Evolutionary conservation across 192 early-diverging fungal genomes (phyloP), one percentile per base, ranked within the genome.

Genomic region (Pilaira anomala): DNA sequence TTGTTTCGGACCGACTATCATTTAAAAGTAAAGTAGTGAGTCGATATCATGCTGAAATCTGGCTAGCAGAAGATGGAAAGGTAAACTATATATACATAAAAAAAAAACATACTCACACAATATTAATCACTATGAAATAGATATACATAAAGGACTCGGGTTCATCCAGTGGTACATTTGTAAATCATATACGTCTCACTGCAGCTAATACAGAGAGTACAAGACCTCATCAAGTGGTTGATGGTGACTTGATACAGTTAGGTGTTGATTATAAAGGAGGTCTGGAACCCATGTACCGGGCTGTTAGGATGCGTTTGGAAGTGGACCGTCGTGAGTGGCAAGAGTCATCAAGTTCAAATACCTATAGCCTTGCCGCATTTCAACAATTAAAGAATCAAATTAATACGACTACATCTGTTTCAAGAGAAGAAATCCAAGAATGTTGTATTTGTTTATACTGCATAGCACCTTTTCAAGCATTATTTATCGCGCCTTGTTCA

Each of bases 181-280:
- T 95, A 21, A 95, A 95, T 80, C 85, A 91, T 76, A 86, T 92
- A 74, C 72, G 93, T 19, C 72, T 95, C 25, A 85, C 84, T 67
- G 87, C 90, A 12, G 83, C 88, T 16, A 84, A 85, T 9, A 85
- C 87, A 46, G 90, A 92, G 69, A 88, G 86, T 61, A 63, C 79
- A 36, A 40, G 49, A 67, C 85, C 91, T 21, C 83, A 87, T 36
- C 82, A 85, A 41, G 54, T 95, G 46, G 80, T 87, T 33, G 85
- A 89, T 72, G 91, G 91, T 13, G 93, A 95, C 56, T 78, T 95
- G 41, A 75, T 95, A 36, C 91, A 95, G 77, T 73, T 95, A 30
- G 93, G 93, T n/a, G 86, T 93, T 11, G 93, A 95, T 68, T 95
- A 93, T 68, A 89, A 92, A 76, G 91, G 91, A 30, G 78, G 90